These are phyloP conservation scores for Tetrapyrgos nigripes DNA, from an alignment of 1,284 basidiomycete genomes.

Conservation along the genomic window DNA sequence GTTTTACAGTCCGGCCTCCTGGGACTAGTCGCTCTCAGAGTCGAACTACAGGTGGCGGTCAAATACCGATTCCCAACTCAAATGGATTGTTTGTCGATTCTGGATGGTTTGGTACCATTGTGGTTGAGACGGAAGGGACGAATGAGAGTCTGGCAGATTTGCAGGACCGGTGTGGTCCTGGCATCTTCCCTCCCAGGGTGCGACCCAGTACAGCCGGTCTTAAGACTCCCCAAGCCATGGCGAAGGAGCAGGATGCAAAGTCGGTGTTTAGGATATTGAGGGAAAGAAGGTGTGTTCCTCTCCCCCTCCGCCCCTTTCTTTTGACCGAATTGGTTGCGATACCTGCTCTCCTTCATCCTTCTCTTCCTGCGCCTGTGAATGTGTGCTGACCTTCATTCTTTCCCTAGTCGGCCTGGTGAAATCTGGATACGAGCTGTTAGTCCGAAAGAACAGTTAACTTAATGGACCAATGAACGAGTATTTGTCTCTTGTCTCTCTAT, in stretches of 20 bases:
- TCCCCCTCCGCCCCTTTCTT: not conserved
- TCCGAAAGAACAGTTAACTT: constrained; percentile 56
- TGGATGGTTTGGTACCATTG: constrained; percentile 80
- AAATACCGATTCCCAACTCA: constrained; percentile 59
- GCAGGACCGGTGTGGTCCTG: constrained; percentile 70
- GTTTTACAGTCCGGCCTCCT: constrained; percentile 65
- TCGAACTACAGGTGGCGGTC: constrained; percentile 21
- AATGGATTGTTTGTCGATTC: constrained; percentile 67
- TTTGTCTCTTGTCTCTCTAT: too few relatives aligned
- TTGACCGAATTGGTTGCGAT: too few relatives aligned
- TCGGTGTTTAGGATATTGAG: constrained; percentile 75
- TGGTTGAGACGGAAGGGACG: constrained; percentile 84
- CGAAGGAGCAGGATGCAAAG: constrained; percentile 49
- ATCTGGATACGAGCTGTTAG: constrained; percentile 77
- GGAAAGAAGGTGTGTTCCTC: constrained; percentile 69
- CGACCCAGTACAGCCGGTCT: constrained; percentile 21
- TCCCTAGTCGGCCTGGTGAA: constrained; percentile 74
- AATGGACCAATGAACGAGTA: constrained; percentile 15
- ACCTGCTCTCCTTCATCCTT: not conserved
- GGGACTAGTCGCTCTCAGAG: constrained; percentile 21
- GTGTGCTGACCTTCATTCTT: not conserved
- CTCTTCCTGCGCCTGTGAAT: not conserved
- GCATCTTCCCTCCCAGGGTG: constrained; percentile 66
- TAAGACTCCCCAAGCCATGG: constrained; percentile 3
- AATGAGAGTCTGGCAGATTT: constrained; percentile 83